A percentile compares a stretch with the other conserved stretches of the same genome.
Conservation (phyloP, 108 stramenopile species). For the Pseudonitzschia delicatissima region DNA sequence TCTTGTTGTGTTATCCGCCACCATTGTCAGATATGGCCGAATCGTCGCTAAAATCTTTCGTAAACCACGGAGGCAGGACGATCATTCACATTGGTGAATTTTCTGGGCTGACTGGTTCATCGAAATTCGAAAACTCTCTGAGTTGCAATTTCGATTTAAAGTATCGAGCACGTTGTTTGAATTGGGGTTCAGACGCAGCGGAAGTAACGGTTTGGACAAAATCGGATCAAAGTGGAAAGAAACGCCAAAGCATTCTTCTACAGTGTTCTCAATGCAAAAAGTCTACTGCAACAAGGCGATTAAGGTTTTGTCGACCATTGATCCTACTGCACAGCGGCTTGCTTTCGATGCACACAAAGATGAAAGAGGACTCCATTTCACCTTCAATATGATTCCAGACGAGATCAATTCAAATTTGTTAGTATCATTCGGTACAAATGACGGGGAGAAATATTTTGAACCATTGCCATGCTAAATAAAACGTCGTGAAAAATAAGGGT, state of each 20-base stretch:
- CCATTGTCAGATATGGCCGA: constrained; percentile 51
- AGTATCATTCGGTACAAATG: constrained; percentile 65
- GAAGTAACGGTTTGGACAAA: constrained; percentile 46
- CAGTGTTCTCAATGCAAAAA: neutral
- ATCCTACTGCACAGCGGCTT: neutral
- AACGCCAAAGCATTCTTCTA: neutral
- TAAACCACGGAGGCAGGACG: constrained; percentile 21
- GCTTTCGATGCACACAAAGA: constrained; percentile 6
- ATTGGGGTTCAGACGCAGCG: constrained; percentile 61
- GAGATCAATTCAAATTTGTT: constrained; percentile 31
- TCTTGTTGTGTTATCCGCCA: constrained; percentile 62
- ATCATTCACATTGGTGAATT: constrained; percentile 62
- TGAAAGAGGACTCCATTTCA: constrained; percentile 3
- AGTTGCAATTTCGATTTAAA: constrained; percentile 5
- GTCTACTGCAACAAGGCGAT: neutral
- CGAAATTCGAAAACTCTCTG: constrained; percentile 38
- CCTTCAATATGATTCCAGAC: constrained; percentile 8
- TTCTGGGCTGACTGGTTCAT: constrained; percentile 49
- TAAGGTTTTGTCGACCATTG: neutral
- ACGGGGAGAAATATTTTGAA: constrained; percentile 50
- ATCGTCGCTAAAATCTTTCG: constrained; percentile 25
- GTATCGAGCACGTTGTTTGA: constrained; percentile 31
- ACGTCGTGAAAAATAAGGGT: no score
- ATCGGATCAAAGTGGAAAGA: neutral
- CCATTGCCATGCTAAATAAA: neutral